Percentiles rank a stretch among this genome's conserved stretches.
phyloP scores from a whole-genome alignment of 2,329 filamentous ascomycete species.

The Colletotrichum chlorophyti region DNA sequence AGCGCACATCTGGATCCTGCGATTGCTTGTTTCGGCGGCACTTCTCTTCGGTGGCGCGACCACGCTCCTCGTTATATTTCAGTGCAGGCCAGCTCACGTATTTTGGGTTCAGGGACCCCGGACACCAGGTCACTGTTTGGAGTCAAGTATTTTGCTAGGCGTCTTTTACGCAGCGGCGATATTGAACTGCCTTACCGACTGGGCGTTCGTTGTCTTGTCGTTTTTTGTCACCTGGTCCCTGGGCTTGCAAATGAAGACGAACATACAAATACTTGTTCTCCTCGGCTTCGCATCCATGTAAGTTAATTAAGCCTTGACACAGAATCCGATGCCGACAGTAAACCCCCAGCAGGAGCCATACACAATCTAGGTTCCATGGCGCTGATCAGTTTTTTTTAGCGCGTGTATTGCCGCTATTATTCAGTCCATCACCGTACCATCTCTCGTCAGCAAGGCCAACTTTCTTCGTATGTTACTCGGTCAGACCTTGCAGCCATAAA shows the following conservation, averaged over 20 bases:
- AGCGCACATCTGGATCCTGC: conserved; percentile 42
- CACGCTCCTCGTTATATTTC: conserved; percentile 47
- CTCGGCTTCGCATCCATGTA: conserved; percentile 41
- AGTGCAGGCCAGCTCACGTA: conserved; percentile 44
- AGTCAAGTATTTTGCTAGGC: conserved; percentile 32
- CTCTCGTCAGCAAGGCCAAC: conserved; percentile 42
- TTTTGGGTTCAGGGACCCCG: conserved; percentile 42
- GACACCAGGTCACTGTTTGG: conserved; percentile 38
- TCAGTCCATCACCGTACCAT: conserved; percentile 47
- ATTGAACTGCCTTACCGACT: conserved; percentile 44
- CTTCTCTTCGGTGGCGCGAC: conserved; percentile 43
- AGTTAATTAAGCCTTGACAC: too few species aligned
- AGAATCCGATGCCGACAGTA: too few species aligned
- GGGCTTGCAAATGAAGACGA: conserved; percentile 45
- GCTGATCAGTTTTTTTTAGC: not conserved
- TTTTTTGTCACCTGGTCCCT: conserved; percentile 48
- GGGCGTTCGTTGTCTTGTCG: conserved; percentile 45
- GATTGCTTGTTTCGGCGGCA: conserved; percentile 40
- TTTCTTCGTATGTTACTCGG: conserved; percentile 41
- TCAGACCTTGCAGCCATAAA: not conserved
- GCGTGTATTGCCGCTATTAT: conserved; percentile 47
- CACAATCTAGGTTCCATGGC: not conserved
- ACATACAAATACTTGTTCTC: conserved; percentile 40
- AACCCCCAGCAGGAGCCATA: too few species aligned
- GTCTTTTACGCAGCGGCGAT: conserved; percentile 45